phyloP scores from a whole-genome alignment of 371 early-diverging fungal genomes.

The Coemansia sp. region DNA sequence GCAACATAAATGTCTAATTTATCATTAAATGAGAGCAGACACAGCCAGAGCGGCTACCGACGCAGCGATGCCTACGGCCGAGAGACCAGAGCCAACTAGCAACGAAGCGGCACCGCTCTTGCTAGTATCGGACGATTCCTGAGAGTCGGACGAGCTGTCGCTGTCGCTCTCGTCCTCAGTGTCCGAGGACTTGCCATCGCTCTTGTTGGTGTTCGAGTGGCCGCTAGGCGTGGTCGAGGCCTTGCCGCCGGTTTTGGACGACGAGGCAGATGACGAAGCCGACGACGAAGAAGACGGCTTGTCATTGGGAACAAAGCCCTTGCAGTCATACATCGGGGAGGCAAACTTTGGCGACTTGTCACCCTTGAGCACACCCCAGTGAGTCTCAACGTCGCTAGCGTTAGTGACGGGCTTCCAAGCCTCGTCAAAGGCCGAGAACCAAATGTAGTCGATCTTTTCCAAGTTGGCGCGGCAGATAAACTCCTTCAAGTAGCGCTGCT shows the following conservation, averaged over 20 bases:
- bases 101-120: constrained; percentile 13
- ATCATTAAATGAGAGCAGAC: constrained; percentile 19
- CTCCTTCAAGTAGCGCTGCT: constrained; percentile 51
- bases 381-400: constrained; percentile 59
- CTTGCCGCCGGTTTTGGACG: too few species aligned
- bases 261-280: too few species aligned
- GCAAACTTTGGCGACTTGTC: constrained; percentile 43
- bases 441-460: constrained; percentile 57
- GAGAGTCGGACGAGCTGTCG: too few species aligned
- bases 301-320: constrained; percentile 30
- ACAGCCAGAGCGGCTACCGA: too few species aligned
- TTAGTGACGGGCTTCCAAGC: constrained; percentile 59
- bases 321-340: constrained; percentile 46
- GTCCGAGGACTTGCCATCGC: not conserved
- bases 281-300: not conserved
- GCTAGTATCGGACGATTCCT: too few species aligned
- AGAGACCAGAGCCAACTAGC: not conserved
- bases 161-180: constrained; percentile 2
- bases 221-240: not conserved
- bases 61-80: too few species aligned
- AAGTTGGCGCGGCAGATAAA: constrained; percentile 51
- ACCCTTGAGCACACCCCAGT: constrained; percentile 59
- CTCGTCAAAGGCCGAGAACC: constrained; percentile 63
- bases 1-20: not conserved
- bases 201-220: not conserved